Conservation (phyloP, 192 early-diverging fungal species). For the Coemansia sp. region DNA sequence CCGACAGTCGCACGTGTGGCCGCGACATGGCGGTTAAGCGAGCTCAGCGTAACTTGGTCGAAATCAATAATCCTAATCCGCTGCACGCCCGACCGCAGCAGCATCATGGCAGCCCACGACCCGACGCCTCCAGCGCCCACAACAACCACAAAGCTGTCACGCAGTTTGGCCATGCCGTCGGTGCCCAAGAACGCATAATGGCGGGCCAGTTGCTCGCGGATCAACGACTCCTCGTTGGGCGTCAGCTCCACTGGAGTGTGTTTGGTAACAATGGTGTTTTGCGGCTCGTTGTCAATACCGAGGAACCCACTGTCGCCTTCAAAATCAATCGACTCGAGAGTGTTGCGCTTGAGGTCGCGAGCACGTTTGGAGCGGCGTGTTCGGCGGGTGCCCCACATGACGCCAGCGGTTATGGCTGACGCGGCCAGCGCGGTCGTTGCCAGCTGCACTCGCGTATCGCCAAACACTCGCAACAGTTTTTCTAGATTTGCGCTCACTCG, state of each 20-base stretch:
- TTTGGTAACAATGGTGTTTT: slow-evolving; percentile 28
- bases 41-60: slow-evolving; percentile 93
- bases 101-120: slow-evolving; percentile 86
- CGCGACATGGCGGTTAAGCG: slow-evolving; percentile 93
- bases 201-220: slow-evolving; percentile 80
- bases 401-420: slow-evolving; percentile 62
- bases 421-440: slow-evolving; percentile 62
- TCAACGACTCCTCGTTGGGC: slow-evolving; percentile 63
- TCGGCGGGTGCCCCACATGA: slow-evolving; percentile 58
- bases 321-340: slow-evolving; percentile 32
- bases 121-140: slow-evolving; percentile 97
- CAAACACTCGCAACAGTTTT: slow-evolving; percentile 27
- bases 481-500: slow-evolving; percentile 13
- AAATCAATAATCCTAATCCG: slow-evolving; percentile 91
- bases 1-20: slow-evolving; percentile 89
- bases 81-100: slow-evolving; percentile 84
- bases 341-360: slow-evolving; percentile 60
- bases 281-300: slow-evolving; percentile 1
- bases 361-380: slow-evolving; percentile 51
- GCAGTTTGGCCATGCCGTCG: slow-evolving; percentile 69
- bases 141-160: slow-evolving; percentile 85
- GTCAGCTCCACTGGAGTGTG: slow-evolving; percentile 39
- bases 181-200: slow-evolving; percentile 90
- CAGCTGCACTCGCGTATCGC: slow-evolving; percentile 46
- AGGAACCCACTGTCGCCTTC: slow-evolving; percentile 9